Evolutionary conservation across 2,329 filamentous ascomycete genomes (phyloP).

Genomic region (Dryadomyces quercivorus): DNA sequence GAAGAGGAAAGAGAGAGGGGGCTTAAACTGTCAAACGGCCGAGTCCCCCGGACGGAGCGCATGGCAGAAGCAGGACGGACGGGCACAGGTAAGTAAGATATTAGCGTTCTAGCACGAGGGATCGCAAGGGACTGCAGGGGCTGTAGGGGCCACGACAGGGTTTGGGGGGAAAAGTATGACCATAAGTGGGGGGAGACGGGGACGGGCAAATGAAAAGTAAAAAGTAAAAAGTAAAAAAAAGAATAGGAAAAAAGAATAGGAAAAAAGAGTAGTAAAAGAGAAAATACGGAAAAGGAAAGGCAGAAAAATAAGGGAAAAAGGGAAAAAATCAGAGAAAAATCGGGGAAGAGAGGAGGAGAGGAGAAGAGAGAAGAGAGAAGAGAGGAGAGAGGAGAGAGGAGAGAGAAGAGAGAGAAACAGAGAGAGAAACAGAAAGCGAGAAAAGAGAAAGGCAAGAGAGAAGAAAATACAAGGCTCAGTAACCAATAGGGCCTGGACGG

Average conservation of each 20-base stretch:
- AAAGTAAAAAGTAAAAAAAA: background rate
- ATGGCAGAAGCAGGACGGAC: slow-evolving; percentile 9
- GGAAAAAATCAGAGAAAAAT: too few species aligned
- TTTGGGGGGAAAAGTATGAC: background rate
- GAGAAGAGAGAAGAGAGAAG: background rate
- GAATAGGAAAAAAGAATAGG: background rate
- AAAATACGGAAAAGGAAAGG: background rate
- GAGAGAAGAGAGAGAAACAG: too few species aligned
- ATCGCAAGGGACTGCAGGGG: background rate
- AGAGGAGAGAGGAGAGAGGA: background rate
- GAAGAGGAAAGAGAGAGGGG: background rate
- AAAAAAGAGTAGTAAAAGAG: too few species aligned
- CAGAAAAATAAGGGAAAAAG: background rate
- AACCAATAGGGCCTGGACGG: background rate
- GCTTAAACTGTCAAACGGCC: slow-evolving; percentile 6
- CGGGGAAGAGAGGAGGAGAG: too few species aligned
- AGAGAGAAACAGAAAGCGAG: too few species aligned
- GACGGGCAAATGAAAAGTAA: too few species aligned
- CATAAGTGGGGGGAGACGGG: background rate
- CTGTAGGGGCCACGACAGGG: background rate
- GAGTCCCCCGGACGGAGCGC: slow-evolving; percentile 9
- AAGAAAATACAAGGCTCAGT: too few species aligned
- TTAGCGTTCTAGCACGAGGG: slow-evolving; percentile 1
- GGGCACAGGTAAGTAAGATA: background rate
- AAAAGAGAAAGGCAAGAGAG: background rate